Base-by-base conservation (phyloP, 345 rosid genomes). In the Stellera chamaejasme region DNA sequence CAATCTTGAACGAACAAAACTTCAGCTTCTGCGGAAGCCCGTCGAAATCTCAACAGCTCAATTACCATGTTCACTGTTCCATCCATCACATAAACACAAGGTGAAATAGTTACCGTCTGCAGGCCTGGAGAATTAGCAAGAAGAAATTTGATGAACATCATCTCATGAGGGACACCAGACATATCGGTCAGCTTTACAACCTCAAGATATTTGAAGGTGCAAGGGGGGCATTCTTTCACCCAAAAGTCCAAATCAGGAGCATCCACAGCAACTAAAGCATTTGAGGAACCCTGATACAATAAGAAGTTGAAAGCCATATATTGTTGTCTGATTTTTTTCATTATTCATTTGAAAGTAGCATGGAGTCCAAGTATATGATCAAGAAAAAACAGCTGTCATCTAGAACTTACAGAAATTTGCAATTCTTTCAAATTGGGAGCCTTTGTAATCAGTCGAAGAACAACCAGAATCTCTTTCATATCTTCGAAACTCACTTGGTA, bases 401-500 rank as follows among this genome's bases (percentile, higher is more conserved):
- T 32, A 52, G 1, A 48, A 73, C 88, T 72, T 69, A 89, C 92
- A 43, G 97, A 86, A 44, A 86, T 77, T 53, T 56, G 71, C 52
- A 89, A 79, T 61, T 83, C 90, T 64, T 63, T 77, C 58, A 89
- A 73, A 66, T 80, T 84, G 32, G 97, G 97, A 48, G 88, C 78
- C 69, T 80, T 81, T 8, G 80, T 72, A 66, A 89, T 73, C 84
- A 89, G 61, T 50, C 78, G 86, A 66, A 89, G 85, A 71, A 86
- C 80, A 43, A 86, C 86, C 5, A 75, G 75, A 48, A 89, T 81
- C 74, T 86, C 90, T 48, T 73, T 79, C 50, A 66, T 69, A 72
- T 89, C 97, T 72, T 89, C 97, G 52, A 89, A 86, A 58, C 92
- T 82, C 55, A 89, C 88, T 80, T 86, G 82, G 72, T 68, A 79